phyloP scores from a whole-genome alignment of 331 rosid species.

The Acacia pycnantha region DNA sequence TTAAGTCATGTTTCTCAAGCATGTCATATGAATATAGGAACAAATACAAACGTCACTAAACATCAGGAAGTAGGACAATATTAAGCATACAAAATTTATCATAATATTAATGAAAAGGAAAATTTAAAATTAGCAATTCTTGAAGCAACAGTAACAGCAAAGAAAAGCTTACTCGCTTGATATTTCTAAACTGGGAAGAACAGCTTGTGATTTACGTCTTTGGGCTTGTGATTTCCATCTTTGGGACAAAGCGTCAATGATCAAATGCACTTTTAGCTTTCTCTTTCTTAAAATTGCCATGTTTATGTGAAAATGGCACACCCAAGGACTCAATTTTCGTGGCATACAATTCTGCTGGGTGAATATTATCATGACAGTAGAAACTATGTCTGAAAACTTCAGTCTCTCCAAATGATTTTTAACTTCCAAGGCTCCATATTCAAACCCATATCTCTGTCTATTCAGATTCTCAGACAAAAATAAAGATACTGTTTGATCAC shows the following conservation, averaged over 20 bases:
- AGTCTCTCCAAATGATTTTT: conserved; percentile 78
- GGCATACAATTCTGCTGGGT: conserved; percentile 45
- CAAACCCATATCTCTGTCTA: conserved; percentile 65
- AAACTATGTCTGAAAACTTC: conserved; percentile 62
- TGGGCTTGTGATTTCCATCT: conserved; percentile 40
- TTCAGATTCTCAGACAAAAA: conserved; percentile 72
- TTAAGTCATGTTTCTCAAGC: not conserved
- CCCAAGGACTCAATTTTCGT: conserved; percentile 72
- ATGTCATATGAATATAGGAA: not conserved
- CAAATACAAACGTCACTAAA: not conserved
- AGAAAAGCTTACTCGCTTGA: conserved; percentile 62
- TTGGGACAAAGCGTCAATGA: conserved; percentile 51
- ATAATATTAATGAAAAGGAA: not conserved
- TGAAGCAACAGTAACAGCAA: conserved; percentile 20
- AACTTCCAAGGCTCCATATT: conserved; percentile 82
- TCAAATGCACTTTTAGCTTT: conserved; percentile 54
- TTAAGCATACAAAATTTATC: not conserved
- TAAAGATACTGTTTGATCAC: conserved; percentile 60
- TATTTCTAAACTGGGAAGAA: conserved; percentile 54
- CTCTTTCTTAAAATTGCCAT: conserved; percentile 59
- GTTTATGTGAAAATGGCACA: conserved; percentile 80
- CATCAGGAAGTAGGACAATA: not conserved
- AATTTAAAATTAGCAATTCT: conserved; percentile 1
- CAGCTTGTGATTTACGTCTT: conserved; percentile 32
- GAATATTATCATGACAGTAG: conserved; percentile 70